Conservation (phyloP, 495 filamentous ascomycete species). For the Aspergillus bridgeri region DNA sequence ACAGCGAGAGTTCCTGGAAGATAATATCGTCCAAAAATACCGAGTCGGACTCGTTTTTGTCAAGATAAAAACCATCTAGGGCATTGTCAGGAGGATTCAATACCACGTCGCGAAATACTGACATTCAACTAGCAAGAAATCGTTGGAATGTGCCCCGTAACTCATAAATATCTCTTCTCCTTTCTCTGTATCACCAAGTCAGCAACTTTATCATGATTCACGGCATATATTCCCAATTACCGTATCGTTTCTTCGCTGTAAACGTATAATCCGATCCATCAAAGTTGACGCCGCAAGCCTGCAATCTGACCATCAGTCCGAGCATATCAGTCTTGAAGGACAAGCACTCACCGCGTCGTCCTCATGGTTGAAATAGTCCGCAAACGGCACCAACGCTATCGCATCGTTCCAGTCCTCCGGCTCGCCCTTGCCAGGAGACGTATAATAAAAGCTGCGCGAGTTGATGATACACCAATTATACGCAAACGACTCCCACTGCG, state of each 20-base stretch:
- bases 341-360: slow-evolving; percentile 34
- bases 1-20: slow-evolving; percentile 38
- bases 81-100: background rate
- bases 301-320: background rate
- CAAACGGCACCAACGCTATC: slow-evolving; percentile 72
- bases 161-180: slow-evolving; percentile 70
- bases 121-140: slow-evolving; percentile 72
- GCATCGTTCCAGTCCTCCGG: slow-evolving; percentile 54
- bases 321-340: background rate
- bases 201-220: background rate
- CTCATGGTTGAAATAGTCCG: slow-evolving; percentile 77
- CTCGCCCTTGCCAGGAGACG: slow-evolving; percentile 41
- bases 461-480: slow-evolving; percentile 75
- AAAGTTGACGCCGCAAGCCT: slow-evolving; percentile 55
- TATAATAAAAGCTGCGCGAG: slow-evolving; percentile 72
- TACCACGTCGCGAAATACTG: slow-evolving; percentile 7
- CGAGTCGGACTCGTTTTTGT: slow-evolving; percentile 58
- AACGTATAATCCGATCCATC: slow-evolving; percentile 56
- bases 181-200: slow-evolving; percentile 21
- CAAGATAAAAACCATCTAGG: slow-evolving; percentile 63
- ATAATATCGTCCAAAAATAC: slow-evolving; percentile 60
- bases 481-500: slow-evolving; percentile 48
- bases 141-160: slow-evolving; percentile 72
- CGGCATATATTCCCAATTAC: slow-evolving; percentile 19
- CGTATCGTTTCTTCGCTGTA: slow-evolving; percentile 45